phyloP scores from a whole-genome alignment of 495 filamentous ascomycete species.

The Elasticomyces elasticus region DNA sequence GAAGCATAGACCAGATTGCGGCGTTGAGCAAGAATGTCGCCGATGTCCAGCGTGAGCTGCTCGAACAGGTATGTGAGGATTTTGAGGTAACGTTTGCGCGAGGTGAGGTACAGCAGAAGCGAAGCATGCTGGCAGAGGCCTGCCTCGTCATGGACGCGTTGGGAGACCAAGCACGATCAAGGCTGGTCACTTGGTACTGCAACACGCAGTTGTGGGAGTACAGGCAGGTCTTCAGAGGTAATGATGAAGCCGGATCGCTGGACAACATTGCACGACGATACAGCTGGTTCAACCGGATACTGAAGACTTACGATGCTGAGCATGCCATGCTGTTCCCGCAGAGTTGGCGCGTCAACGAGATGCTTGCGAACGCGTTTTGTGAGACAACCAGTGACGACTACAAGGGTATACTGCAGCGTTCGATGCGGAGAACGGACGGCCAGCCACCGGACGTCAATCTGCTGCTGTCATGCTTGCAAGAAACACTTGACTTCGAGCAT shows the following conservation, averaged over 20 bases:
- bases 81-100: constrained; percentile 94
- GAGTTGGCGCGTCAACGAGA: constrained; percentile 60
- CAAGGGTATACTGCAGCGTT: constrained; percentile 79
- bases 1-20: constrained; percentile 96
- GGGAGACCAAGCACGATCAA: constrained; percentile 73
- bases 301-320: constrained; percentile 94
- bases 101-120: constrained; percentile 63
- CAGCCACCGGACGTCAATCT: constrained; percentile 84
- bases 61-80: constrained; percentile 96
- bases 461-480: constrained; percentile 82
- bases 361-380: constrained; percentile 16
- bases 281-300: constrained; percentile 90
- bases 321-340: constrained; percentile 81
- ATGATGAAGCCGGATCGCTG: constrained; percentile 91
- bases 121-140: constrained; percentile 66
- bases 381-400: constrained; percentile 90
- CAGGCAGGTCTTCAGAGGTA: constrained; percentile 86
- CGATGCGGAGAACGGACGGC: constrained; percentile 67
- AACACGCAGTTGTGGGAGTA: constrained; percentile 96
- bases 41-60: constrained; percentile 83
- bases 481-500: constrained; percentile 96
- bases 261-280: constrained; percentile 95
- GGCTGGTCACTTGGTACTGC: constrained; percentile 92
- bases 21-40: constrained; percentile 86
- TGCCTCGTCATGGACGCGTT: constrained; percentile 92